These are phyloP conservation scores for Heterobasidion irregulare DNA, from an alignment of 1,284 basidiomycete genomes.

Conservation along the genomic window DNA sequence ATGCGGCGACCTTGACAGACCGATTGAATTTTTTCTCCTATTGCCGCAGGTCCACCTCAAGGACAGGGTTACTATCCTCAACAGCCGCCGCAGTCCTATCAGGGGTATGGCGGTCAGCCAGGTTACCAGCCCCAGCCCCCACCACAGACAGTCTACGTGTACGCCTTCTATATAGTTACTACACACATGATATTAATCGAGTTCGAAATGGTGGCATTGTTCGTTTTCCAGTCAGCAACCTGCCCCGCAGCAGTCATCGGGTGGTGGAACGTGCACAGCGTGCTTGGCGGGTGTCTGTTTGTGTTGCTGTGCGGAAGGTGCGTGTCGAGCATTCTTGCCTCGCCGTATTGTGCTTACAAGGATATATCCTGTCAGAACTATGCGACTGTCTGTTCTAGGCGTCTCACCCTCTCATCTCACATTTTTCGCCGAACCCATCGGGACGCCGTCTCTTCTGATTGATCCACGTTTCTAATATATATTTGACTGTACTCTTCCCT, in stretches of 20 bases:
- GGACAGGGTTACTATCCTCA: slow-evolving; percentile 73
- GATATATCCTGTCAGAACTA: slow-evolving; percentile 36
- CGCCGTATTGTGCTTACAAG: background rate
- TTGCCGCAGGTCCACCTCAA: slow-evolving; percentile 40
- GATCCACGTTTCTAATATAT: background rate
- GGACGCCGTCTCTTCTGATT: background rate
- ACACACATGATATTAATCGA: slow-evolving; percentile 6
- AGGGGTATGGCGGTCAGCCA: slow-evolving; percentile 28
- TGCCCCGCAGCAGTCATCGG: slow-evolving; percentile 30
- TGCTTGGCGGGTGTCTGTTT: slow-evolving; percentile 65
- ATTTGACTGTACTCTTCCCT: background rate
- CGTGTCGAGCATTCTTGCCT: slow-evolving; percentile 15
- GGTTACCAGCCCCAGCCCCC: slow-evolving; percentile 57
- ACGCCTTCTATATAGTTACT: slow-evolving; percentile 16
- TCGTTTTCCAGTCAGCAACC: slow-evolving; percentile 42
- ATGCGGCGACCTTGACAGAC: background rate
- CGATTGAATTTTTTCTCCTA: background rate
- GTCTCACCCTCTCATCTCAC: background rate
- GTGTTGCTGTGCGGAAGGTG: slow-evolving; percentile 76
- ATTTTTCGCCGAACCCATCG: no score
- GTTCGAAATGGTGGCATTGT: background rate
- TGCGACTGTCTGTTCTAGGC: slow-evolving; percentile 62
- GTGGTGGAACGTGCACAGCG: slow-evolving; percentile 45
- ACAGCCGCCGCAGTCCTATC: slow-evolving; percentile 65
- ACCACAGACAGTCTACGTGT: slow-evolving; percentile 75